A percentile compares a stretch with the other conserved stretches of the same genome.
phyloP scores from a whole-genome alignment of 371 early-diverging fungal genomes.

The Mortierella sp. region DNA sequence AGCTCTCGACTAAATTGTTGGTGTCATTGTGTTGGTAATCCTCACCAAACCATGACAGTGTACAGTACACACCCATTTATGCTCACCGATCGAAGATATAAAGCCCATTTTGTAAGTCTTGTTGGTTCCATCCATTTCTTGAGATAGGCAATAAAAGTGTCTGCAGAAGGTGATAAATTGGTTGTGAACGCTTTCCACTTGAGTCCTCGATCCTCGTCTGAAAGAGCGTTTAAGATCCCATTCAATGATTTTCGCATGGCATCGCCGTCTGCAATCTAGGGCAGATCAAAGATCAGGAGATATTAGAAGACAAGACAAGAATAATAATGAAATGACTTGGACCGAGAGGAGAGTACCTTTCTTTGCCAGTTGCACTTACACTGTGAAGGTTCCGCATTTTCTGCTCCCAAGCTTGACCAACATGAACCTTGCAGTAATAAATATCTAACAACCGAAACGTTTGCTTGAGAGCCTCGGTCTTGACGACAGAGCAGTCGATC shows the following conservation, averaged over 20 bases:
- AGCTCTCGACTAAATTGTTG: too few relatives aligned
- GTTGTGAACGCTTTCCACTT: background rate
- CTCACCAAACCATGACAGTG: too few relatives aligned
- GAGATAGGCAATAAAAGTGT: background rate
- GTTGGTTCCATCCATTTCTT: background rate
- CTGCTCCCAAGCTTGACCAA: background rate
- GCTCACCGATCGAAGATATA: background rate
- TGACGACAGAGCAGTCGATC: background rate
- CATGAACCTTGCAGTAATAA: background rate
- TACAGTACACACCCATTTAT: background rate
- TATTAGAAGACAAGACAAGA: too few relatives aligned
- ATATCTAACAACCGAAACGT: background rate
- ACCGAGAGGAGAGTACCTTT: too few relatives aligned
- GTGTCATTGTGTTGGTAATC: too few relatives aligned
- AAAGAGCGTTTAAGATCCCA: background rate
- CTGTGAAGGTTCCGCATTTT: too few relatives aligned
- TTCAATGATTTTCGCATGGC: background rate
- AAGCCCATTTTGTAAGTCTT: background rate
- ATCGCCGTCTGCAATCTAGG: background rate
- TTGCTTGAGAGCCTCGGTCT: background rate
- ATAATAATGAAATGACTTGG: too few relatives aligned
- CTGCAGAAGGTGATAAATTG: background rate
- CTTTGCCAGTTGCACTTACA: too few relatives aligned
- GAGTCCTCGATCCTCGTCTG: background rate
- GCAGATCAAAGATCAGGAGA: background rate